Conservation (phyloP, 352 stramenopile species). For the Globisporangium barbulae region DNA sequence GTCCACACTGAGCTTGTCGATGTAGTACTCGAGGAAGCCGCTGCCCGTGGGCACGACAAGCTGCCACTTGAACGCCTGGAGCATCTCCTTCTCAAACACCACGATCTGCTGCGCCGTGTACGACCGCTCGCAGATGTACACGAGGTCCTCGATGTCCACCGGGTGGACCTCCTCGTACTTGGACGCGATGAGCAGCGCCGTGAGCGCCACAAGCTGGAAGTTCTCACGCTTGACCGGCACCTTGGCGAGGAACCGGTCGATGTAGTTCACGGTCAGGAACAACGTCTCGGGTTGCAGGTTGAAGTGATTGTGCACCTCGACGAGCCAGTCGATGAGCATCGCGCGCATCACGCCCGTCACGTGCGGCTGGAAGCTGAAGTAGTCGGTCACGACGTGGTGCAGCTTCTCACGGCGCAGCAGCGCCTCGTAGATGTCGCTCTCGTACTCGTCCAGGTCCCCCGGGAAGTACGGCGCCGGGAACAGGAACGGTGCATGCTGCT, state of each 20-base stretch:
- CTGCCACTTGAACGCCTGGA: slow-evolving; percentile 95
- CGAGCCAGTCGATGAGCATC: slow-evolving; percentile 77
- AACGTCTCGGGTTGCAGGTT: slow-evolving; percentile 96
- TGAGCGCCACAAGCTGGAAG: slow-evolving; percentile 98
- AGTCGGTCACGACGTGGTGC: slow-evolving; percentile 48
- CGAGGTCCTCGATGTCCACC: slow-evolving; percentile 94
- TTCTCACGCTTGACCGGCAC: slow-evolving; percentile 88
- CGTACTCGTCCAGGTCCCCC: slow-evolving; percentile 47
- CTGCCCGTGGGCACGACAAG: slow-evolving; percentile 95
- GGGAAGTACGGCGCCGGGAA: slow-evolving; percentile 30
- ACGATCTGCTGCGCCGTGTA: slow-evolving; percentile 87
- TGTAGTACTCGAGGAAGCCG: slow-evolving; percentile 94
- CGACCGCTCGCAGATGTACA: slow-evolving; percentile 98
- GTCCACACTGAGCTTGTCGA: slow-evolving; percentile 75
- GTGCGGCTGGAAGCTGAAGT: slow-evolving; percentile 47
- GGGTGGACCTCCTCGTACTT: slow-evolving; percentile 99
- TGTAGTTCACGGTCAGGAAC: slow-evolving; percentile 98
- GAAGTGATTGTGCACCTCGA: slow-evolving; percentile 98
- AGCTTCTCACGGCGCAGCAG: slow-evolving; percentile 37
- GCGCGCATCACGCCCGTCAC: slow-evolving; percentile 59
- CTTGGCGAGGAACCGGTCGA: slow-evolving; percentile 96
- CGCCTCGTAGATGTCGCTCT: slow-evolving; percentile 48
- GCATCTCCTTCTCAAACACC: slow-evolving; percentile 92
- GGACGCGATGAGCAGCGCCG: slow-evolving; percentile 94
- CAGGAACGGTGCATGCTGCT: slow-evolving; percentile 16